Conservation (phyloP, 805 yeast species). For the Wilhelminamyces savonicus region DNA sequence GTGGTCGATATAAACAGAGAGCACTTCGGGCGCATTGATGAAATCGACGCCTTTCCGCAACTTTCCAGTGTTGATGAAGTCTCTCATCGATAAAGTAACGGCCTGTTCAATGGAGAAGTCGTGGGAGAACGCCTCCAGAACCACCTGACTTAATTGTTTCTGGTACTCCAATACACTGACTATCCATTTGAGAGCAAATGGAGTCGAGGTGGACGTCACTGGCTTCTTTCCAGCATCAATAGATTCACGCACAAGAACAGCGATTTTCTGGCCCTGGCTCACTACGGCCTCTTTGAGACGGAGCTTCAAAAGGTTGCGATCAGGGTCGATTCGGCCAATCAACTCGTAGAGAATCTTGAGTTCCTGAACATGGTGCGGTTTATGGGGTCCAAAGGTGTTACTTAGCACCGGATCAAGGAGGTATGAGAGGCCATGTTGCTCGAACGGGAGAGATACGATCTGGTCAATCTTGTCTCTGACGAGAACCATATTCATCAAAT, state of each 20-base stretch:
- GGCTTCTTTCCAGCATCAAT: constrained; percentile 3
- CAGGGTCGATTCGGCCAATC: constrained; percentile 47
- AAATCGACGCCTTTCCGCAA: constrained; percentile 35
- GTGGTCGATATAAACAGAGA: constrained; percentile 35
- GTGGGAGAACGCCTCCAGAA: constrained; percentile 41
- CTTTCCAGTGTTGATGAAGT: constrained; percentile 51
- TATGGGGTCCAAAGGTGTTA: constrained; percentile 3
- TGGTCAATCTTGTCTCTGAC: constrained; percentile 50
- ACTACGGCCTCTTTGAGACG: constrained; percentile 43
- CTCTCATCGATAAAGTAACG: constrained; percentile 55
- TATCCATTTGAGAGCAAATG: constrained; percentile 66
- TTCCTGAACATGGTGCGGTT: constrained; percentile 25
- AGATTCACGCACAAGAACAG: constrained; percentile 15
- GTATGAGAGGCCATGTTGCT: constrained; percentile 48
- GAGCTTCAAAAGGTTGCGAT: constrained; percentile 41
- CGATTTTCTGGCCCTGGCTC: constrained; percentile 38
- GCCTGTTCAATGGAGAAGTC: constrained; percentile 47
- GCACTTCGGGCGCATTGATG: constrained; percentile 32
- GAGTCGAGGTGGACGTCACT: constrained; percentile 24
- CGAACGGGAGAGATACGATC: constrained; percentile 42
- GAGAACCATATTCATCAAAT: constrained; percentile 52
- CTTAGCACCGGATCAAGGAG: constrained; percentile 47
- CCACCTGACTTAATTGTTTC: constrained; percentile 43
- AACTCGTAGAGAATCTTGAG: constrained; percentile 45
- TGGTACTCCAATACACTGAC: constrained; percentile 48